Percentiles rank a stretch among this genome's conserved stretches.
Conservation (phyloP, 805 yeast genomes). For the Ogataea henricii region DNA sequence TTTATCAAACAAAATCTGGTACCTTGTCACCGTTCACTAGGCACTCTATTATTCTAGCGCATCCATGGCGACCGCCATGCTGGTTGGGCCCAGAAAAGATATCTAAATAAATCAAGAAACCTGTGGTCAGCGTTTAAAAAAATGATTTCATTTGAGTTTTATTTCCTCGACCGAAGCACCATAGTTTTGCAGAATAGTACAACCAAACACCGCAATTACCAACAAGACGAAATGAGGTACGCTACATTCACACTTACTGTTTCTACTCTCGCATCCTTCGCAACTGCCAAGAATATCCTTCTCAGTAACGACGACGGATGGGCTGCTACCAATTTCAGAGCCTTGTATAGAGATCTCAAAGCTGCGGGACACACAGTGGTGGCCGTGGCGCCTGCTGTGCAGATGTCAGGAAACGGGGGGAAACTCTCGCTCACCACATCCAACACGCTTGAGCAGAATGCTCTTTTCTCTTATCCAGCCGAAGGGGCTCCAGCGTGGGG, state of each 20-base stretch:
- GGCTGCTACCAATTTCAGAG: constrained; percentile 58
- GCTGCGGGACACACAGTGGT: constrained; percentile 50
- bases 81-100: too few species aligned
- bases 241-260: constrained; percentile 1
- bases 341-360: constrained; percentile 49
- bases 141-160: too few species aligned
- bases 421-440: constrained; percentile 46
- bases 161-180: background rate
- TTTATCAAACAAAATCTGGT: background rate
- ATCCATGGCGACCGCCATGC: too few species aligned
- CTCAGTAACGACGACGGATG: constrained; percentile 62
- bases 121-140: too few species aligned
- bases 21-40: too few species aligned
- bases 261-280: constrained; percentile 6
- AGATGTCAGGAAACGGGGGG: constrained; percentile 58
- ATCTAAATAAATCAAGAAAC: too few species aligned
- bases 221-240: background rate
- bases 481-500: constrained; percentile 59
- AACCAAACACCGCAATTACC: background rate
- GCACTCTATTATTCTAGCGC: too few species aligned
- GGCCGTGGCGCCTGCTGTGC: constrained; percentile 53
- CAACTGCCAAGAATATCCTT: constrained; percentile 43
- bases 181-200: background rate
- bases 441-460: constrained; percentile 43
- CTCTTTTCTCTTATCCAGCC: constrained; percentile 48